Evolutionary conservation across 768 basidiomycete species (phyloP), one percentile per base, ranked within the genome.

Genomic region (Xerocomellus intermedius): DNA sequence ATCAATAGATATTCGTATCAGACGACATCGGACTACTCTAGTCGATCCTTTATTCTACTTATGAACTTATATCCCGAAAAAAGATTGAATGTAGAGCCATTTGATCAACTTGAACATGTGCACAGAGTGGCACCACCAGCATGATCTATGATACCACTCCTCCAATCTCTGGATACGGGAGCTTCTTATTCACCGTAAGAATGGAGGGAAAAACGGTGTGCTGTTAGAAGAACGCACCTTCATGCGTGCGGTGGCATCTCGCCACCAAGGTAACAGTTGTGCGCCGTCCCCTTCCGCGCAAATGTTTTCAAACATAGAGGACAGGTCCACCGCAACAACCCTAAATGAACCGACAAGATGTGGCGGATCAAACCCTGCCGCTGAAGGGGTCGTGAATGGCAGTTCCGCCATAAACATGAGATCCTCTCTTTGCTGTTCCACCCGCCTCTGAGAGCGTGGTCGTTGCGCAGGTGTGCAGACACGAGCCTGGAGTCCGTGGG

Each of bases 271-370:
- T 32, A 24, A n/a, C 54, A 57, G 1, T 16, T 9, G n/a, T 58
- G 56, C 16, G 5, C 8, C 2, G 33, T 57, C 22, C 43, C 19
- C 38, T 8, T 49, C 14, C 56, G 36, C 21, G 56, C 14, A 26
- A 58, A 56, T 5, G 32, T 45, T 21, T 7, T 49, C 2, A 8
- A 24, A 9, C 56, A 58, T 4, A 24, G 32, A 19, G 56, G 56
- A 19, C 56, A 58, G 4, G 21, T 56, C 56, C 56, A 58, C 43
- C 21, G 50, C 24, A 58, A 28, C 9, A 57, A 17, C 5, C 26
- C 7, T 1, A 49, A 16, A 9, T 57, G 56, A 2, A 45, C 21
- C 0, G 54, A 45, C 19, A 56, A 21, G 1, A 57, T 35, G 12
- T 57, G 56, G 0, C 56, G 47, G 33, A 41, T 13, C 16, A 50